These are phyloP conservation scores for Entomortierella beljakovae DNA, from an alignment of 192 early-diverging fungal species.

Conservation along the genomic window DNA sequence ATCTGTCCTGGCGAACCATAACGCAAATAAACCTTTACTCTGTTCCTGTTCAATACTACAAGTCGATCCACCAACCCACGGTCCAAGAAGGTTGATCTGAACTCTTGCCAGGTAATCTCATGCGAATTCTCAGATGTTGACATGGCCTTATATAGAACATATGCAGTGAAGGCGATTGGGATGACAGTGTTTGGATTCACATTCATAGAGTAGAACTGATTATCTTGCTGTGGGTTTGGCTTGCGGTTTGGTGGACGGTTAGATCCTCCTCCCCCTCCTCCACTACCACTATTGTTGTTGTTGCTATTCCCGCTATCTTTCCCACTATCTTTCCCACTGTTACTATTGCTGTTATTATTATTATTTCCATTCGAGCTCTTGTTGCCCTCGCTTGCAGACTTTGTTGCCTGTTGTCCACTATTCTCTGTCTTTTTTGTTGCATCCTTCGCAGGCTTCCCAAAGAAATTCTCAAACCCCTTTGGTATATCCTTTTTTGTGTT, in stretches of 20 bases:
- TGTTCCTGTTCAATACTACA: slow-evolving; percentile 88
- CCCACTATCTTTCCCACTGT: slow-evolving; percentile 14
- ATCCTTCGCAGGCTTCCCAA: slow-evolving; percentile 63
- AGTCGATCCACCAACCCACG: slow-evolving; percentile 94
- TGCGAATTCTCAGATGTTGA: slow-evolving; percentile 59
- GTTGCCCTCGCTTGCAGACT: slow-evolving; percentile 27
- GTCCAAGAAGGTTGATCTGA: slow-evolving; percentile 90
- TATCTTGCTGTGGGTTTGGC: slow-evolving; percentile 50
- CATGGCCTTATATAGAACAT: slow-evolving; percentile 61
- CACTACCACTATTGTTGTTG: slow-evolving; percentile 5
- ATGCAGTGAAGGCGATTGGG: slow-evolving; percentile 59
- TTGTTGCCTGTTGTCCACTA: slow-evolving; percentile 24
- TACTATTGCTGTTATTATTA: slow-evolving; percentile 8
- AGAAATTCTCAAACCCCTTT: slow-evolving; percentile 82
- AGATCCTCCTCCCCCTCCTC: slow-evolving; percentile 4
- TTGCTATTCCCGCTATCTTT: slow-evolving; percentile 20
- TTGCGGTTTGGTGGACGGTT: slow-evolving; percentile 19
- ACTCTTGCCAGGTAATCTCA: slow-evolving; percentile 95
- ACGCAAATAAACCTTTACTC: slow-evolving; percentile 84
- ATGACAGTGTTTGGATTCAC: slow-evolving; percentile 61
- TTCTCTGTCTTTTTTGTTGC: slow-evolving; percentile 51
- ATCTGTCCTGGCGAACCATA: slow-evolving; percentile 55
- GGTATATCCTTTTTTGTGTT: slow-evolving; percentile 61
- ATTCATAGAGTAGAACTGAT: slow-evolving; percentile 48
- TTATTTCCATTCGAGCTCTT: slow-evolving; percentile 15